Conservation (phyloP, 371 early-diverging fungal species). For the Mucor saturninus region DNA sequence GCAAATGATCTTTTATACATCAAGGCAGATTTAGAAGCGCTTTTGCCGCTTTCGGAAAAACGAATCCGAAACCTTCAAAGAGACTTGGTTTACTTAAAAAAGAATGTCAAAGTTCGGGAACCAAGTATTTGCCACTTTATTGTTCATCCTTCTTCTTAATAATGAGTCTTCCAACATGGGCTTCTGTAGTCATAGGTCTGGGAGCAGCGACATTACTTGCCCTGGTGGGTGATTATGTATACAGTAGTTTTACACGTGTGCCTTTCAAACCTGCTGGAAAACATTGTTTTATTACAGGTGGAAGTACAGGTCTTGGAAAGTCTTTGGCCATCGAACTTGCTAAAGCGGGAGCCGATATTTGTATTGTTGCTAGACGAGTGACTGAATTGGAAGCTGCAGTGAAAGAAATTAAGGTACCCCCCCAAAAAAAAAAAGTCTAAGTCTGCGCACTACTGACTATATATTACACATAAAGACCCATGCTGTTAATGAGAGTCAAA, state of each 20-base stretch:
- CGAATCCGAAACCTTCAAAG: constrained; percentile 32
- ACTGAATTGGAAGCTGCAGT: constrained; percentile 59
- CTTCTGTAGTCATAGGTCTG: constrained; percentile 40
- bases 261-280: constrained; percentile 54
- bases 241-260: constrained; percentile 31
- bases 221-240: constrained; percentile 28
- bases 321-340: constrained; percentile 78
- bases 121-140: constrained; percentile 6
- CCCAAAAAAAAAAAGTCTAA: not conserved
- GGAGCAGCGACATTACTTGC: constrained; percentile 29
- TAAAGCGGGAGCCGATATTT: constrained; percentile 81
- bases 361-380: constrained; percentile 83
- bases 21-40: constrained; percentile 44
- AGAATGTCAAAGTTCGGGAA: constrained; percentile 17
- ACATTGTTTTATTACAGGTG: constrained; percentile 92
- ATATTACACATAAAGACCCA: constrained; percentile 6
- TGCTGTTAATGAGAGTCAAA: constrained; percentile 45
- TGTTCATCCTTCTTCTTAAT: not conserved
- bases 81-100: constrained; percentile 32
- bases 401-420: constrained; percentile 60
- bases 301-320: constrained; percentile 92
- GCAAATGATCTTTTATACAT: constrained; percentile 42
- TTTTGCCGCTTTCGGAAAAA: constrained; percentile 40
- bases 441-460: not conserved
- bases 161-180: constrained; percentile 48